Percentiles rank a stretch among this genome's conserved stretches.
phyloP scores from a whole-genome alignment of 805 yeast species.

The Metschnikowia lochheadii region DNA sequence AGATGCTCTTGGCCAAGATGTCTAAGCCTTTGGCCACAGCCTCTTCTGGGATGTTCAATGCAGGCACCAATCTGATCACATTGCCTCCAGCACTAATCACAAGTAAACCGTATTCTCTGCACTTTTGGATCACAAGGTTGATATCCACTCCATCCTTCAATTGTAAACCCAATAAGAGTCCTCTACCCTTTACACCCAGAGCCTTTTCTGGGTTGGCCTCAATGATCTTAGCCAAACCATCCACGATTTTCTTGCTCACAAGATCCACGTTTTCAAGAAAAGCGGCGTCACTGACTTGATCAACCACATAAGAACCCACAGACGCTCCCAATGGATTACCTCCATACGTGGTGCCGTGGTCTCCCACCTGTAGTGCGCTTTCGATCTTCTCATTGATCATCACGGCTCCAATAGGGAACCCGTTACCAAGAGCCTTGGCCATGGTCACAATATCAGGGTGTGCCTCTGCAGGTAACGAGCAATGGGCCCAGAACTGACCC shows the following conservation, averaged over 20 bases:
- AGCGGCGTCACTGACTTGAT: conserved; percentile 54
- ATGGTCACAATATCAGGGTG: conserved; percentile 92
- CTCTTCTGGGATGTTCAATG: conserved; percentile 74
- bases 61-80: conserved; percentile 88
- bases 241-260: conserved; percentile 55
- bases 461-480: conserved; percentile 65
- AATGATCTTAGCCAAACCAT: conserved; percentile 47
- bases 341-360: conserved; percentile 97
- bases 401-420: conserved; percentile 94
- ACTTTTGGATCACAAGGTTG: conserved; percentile 54
- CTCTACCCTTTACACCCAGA: conserved; percentile 77
- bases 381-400: conserved; percentile 81
- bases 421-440: conserved; percentile 97
- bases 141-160: conserved; percentile 57
- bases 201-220: conserved; percentile 58
- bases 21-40: conserved; percentile 67
- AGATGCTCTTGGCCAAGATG: conserved; percentile 57
- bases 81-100: conserved; percentile 91
- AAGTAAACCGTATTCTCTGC: conserved; percentile 76
- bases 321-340: conserved; percentile 93
- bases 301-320: conserved; percentile 73
- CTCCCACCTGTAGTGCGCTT: conserved; percentile 73
- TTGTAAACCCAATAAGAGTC: conserved; percentile 82
- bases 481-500: conserved; percentile 92
- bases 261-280: conserved; percentile 58